Conservation (phyloP, 495 filamentous ascomycete species). For the Extremus antarcticus region DNA sequence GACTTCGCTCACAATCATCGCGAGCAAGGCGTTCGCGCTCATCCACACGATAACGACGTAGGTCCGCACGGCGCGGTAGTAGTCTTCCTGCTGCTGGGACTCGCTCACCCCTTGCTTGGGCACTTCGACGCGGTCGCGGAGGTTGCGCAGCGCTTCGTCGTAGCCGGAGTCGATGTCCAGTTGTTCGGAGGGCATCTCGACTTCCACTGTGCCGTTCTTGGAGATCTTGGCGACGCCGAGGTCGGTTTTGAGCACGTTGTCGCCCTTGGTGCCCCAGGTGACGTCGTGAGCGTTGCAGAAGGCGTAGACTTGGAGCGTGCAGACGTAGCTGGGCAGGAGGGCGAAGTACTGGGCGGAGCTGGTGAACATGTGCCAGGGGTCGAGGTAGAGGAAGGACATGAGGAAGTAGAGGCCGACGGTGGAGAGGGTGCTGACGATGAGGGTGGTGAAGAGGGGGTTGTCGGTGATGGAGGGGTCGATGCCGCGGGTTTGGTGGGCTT, state of each 20-base stretch:
- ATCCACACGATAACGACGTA: slow-evolving; percentile 99
- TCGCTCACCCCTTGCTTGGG: slow-evolving; percentile 50
- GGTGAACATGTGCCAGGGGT: slow-evolving; percentile 99
- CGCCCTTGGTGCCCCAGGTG: slow-evolving; percentile 97
- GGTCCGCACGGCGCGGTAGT: slow-evolving; percentile 93
- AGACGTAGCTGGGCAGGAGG: slow-evolving; percentile 86
- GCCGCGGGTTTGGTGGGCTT: slow-evolving; percentile 47
- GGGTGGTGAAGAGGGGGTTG: slow-evolving; percentile 86
- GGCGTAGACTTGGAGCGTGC: slow-evolving; percentile 94
- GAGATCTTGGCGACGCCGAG: slow-evolving; percentile 65
- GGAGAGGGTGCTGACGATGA: slow-evolving; percentile 78
- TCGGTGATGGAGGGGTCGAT: slow-evolving; percentile 52
- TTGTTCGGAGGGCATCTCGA: slow-evolving; percentile 97
- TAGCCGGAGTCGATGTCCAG: slow-evolving; percentile 97
- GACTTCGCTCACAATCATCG: slow-evolving; percentile 86
- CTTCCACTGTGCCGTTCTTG: slow-evolving; percentile 61
- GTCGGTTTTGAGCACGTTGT: slow-evolving; percentile 87
- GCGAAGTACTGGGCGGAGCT: slow-evolving; percentile 86
- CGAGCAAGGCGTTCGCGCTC: slow-evolving; percentile 78
- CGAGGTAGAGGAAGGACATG: slow-evolving; percentile 90
- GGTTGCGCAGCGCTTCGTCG: slow-evolving; percentile 91
- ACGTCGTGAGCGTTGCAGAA: slow-evolving; percentile 99
- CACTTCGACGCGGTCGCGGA: slow-evolving; percentile 85
- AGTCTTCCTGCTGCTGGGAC: slow-evolving; percentile 86
- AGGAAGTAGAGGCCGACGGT: slow-evolving; percentile 93